Conservation (phyloP, 164 flowering plant genomes). For the Tetracentron sinense region DNA sequence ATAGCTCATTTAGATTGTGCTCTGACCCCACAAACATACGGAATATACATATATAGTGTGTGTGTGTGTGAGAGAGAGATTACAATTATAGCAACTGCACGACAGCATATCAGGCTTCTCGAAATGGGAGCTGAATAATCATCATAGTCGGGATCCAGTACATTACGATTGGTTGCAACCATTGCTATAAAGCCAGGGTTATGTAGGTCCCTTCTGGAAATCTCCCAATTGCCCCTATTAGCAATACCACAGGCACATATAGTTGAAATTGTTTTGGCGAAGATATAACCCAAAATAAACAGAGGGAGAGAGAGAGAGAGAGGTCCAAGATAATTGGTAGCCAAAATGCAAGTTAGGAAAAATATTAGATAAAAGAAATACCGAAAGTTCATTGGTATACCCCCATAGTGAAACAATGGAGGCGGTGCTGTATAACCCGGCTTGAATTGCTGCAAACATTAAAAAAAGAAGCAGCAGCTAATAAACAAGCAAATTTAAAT, state of each 20-base stretch:
- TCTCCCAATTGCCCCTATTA: constrained; percentile 67
- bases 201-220: constrained; percentile 43
- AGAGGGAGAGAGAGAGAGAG: neutral
- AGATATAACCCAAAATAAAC: no score
- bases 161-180: constrained; percentile 43
- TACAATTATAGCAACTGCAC: constrained; percentile 69
- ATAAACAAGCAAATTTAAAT: neutral
- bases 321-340: neutral
- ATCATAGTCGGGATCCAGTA: constrained; percentile 41
- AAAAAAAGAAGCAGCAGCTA: neutral
- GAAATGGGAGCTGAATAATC: constrained; percentile 37
- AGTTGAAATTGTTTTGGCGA: neutral
- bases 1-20: no score
- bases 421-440: constrained; percentile 75
- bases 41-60: constrained; percentile 1
- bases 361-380: constrained; percentile 17
- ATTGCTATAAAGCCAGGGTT: constrained; percentile 39
- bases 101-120: constrained; percentile 61
- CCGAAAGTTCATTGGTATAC: constrained; percentile 70
- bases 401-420: constrained; percentile 48
- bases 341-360: neutral
- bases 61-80: constrained; percentile 8
- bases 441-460: constrained; percentile 48
- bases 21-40: no score
- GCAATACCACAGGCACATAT: neutral